Conservation (phyloP, 2,329 filamentous ascomycete genomes). For the Cercospora sp. region DNA sequence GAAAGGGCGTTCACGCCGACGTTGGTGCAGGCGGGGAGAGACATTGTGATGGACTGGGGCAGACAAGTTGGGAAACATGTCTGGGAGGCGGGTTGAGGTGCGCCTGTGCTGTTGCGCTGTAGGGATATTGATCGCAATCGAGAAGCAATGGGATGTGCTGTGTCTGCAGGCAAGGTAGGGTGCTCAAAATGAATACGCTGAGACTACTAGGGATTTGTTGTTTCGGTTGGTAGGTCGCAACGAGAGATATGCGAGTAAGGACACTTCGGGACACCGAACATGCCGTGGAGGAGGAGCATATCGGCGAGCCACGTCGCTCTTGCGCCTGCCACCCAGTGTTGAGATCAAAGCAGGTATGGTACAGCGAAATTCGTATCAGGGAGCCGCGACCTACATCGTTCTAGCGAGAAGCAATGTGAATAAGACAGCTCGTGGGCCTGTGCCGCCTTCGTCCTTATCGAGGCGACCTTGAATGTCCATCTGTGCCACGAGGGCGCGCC, state of each 20-base stretch:
- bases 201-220: not conserved
- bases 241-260: not conserved
- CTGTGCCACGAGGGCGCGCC: not conserved
- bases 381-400: not conserved
- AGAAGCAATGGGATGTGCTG: conserved; percentile 17
- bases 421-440: not conserved
- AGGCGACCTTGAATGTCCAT: not conserved
- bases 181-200: conserved; percentile 8
- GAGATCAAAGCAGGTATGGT: not conserved
- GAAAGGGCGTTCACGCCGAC: conserved; percentile 19
- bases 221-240: not conserved
- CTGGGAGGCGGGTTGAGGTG: conserved; percentile 11
- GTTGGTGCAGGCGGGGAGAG: conserved; percentile 12
- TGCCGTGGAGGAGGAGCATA: conserved; percentile 5
- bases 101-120: conserved; percentile 19
- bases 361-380: not conserved
- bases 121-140: conserved; percentile 22
- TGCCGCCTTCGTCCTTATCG: not conserved
- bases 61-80: conserved; percentile 30
- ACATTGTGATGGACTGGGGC: conserved; percentile 11
- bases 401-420: not conserved
- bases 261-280: not conserved
- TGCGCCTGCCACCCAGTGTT: not conserved
- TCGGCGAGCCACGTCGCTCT: not conserved
- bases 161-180: conserved; percentile 8